Evolutionary conservation across 2,329 filamentous ascomycete genomes (phyloP).

Genomic region (Paracoccidioides brasiliensis): DNA sequence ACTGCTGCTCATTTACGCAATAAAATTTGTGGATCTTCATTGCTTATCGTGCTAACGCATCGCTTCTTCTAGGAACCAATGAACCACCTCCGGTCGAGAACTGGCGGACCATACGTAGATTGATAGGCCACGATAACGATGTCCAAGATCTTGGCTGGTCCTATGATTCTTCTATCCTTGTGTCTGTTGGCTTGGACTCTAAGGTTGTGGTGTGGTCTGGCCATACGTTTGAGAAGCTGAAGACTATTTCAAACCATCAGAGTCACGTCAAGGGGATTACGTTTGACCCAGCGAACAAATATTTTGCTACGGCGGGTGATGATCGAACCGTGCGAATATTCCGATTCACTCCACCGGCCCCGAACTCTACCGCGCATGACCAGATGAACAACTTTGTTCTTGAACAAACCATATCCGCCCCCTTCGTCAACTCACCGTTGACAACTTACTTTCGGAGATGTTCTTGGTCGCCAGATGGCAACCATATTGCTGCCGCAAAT

Average conservation of each 20-base stretch:
- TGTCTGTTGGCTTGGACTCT: slow-evolving; percentile 91
- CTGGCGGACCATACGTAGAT: slow-evolving; percentile 85
- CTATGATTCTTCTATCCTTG: slow-evolving; percentile 83
- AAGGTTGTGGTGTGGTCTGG: slow-evolving; percentile 98
- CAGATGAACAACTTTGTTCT: slow-evolving; percentile 94
- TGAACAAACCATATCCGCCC: slow-evolving; percentile 76
- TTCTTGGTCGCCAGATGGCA: slow-evolving; percentile 95
- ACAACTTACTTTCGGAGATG: slow-evolving; percentile 95
- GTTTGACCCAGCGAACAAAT: slow-evolving; percentile 97
- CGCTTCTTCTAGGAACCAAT: slow-evolving; percentile 48
- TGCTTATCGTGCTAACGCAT: slow-evolving; percentile 8
- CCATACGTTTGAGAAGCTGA: slow-evolving; percentile 94
- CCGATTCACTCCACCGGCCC: slow-evolving; percentile 77
- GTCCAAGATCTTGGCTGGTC: slow-evolving; percentile 98
- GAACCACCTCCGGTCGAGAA: slow-evolving; percentile 91
- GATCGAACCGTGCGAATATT: slow-evolving; percentile 96
- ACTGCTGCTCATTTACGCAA: no score
- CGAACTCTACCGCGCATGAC: slow-evolving; percentile 87
- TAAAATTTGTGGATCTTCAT: slow-evolving; percentile 3
- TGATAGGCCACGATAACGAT: slow-evolving; percentile 97
- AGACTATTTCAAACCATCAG: slow-evolving; percentile 82
- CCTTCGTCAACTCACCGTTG: slow-evolving; percentile 81
- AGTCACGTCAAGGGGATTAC: slow-evolving; percentile 98
- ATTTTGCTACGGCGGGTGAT: slow-evolving; percentile 95
- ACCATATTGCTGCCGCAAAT: slow-evolving; percentile 92